phyloP scores from a whole-genome alignment of 2,329 filamentous ascomycete genomes.

The Stylonectria norvegica region DNA sequence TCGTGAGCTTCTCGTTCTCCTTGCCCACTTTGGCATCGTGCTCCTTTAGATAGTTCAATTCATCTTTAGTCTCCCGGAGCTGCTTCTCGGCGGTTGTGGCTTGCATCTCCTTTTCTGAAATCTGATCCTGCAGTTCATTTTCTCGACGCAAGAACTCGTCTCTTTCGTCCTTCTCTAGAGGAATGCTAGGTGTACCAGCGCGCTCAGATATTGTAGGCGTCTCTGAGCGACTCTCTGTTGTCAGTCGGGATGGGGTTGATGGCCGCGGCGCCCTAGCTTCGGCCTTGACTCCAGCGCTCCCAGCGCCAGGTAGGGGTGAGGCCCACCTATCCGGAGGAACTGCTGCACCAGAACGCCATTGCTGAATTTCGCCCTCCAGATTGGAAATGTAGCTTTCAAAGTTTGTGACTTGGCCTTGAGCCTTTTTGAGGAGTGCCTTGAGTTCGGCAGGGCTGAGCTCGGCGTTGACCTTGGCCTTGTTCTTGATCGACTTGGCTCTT shows the following conservation, averaged over 20 bases:
- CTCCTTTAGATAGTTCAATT: constrained; percentile 80
- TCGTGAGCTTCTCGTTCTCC: constrained; percentile 82
- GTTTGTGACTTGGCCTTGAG: constrained; percentile 80
- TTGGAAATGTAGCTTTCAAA: constrained; percentile 84
- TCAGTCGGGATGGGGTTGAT: constrained; percentile 49
- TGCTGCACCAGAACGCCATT: constrained; percentile 83
- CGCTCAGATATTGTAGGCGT: constrained; percentile 71
- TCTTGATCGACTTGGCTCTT: constrained; percentile 97
- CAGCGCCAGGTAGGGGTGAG: constrained; percentile 56
- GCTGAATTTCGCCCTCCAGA: constrained; percentile 78
- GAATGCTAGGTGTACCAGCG: constrained; percentile 79
- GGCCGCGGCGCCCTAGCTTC: constrained; percentile 47
- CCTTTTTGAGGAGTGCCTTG: constrained; percentile 89
- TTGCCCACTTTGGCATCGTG: constrained; percentile 78
- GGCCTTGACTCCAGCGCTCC: constrained; percentile 35
- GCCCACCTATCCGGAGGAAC: constrained; percentile 92
- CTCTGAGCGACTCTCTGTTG: constrained; percentile 58
- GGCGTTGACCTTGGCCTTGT: constrained; percentile 99
- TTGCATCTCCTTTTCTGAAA: constrained; percentile 86
- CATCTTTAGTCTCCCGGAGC: constrained; percentile 79
- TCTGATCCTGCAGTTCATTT: constrained; percentile 95
- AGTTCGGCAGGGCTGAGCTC: constrained; percentile 94
- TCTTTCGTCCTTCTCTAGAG: constrained; percentile 91
- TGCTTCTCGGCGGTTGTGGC: constrained; percentile 76
- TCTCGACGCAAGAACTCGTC: constrained; percentile 94